Evolutionary conservation across 2,329 filamentous ascomycete genomes (phyloP).

Genomic region (Xylaria multiplex): DNA sequence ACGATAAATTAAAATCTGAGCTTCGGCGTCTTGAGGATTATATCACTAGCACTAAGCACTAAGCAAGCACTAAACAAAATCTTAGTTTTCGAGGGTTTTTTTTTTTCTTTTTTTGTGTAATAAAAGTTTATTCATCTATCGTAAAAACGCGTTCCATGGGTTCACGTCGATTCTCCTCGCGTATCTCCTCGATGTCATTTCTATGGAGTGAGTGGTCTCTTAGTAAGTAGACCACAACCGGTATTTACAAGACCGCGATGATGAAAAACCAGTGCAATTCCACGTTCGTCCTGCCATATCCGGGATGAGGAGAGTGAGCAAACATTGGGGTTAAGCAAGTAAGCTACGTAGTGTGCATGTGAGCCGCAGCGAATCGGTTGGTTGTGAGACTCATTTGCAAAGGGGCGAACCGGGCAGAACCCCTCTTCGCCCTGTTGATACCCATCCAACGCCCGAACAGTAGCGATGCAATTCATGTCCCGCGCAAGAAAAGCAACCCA

Average conservation of each 20-base stretch:
- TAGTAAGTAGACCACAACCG: background rate
- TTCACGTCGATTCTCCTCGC: background rate
- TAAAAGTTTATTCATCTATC: background rate
- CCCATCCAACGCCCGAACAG: background rate
- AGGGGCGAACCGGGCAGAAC: background rate
- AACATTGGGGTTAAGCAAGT: background rate
- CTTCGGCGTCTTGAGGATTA: background rate
- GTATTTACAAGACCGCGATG: background rate
- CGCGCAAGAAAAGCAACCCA: background rate
- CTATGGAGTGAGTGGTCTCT: background rate
- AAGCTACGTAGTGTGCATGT: background rate
- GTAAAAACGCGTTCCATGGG: conserved; percentile 17
- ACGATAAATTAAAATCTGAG: background rate
- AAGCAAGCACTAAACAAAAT: too few species aligned
- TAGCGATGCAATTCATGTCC: background rate
- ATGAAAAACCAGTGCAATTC: background rate
- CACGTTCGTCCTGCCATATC: background rate
- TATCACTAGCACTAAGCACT: background rate
- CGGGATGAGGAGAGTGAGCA: background rate
- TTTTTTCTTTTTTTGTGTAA: background rate
- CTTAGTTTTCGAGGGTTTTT: too few species aligned
- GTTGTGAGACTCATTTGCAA: background rate
- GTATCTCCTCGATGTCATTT: conserved; percentile 1
- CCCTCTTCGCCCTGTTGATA: background rate
- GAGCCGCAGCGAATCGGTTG: background rate